Evolutionary conservation across 164 flowering plant species (phyloP).

Genomic region (Vitis amurensis): DNA sequence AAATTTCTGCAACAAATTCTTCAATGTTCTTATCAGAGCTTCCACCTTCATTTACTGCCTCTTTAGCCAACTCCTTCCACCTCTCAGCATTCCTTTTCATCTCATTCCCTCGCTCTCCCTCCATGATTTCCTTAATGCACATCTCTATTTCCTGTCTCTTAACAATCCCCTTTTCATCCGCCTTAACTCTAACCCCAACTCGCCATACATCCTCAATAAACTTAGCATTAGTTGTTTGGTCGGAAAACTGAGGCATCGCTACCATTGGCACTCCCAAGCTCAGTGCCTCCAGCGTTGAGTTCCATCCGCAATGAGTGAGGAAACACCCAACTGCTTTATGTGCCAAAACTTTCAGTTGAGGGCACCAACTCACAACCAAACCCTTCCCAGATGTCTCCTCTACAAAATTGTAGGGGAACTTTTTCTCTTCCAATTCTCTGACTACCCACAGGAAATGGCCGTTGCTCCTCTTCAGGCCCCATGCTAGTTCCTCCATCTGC

Average conservation of each 20-base stretch:
- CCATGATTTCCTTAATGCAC: no score
- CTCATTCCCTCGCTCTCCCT: no score
- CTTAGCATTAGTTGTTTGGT: conserved; percentile 55
- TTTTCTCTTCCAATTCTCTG: conserved; percentile 28
- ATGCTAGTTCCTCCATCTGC: conserved; percentile 37
- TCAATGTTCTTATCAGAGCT: no score
- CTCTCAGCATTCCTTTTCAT: no score
- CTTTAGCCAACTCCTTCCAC: no score
- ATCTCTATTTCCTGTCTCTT: no score
- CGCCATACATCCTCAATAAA: conserved; percentile 49
- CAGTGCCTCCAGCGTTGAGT: conserved; percentile 50
- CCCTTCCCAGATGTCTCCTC: conserved; percentile 32
- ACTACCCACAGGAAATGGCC: conserved; percentile 47
- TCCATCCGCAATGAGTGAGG: conserved; percentile 59
- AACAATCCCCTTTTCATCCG: conserved; percentile 13
- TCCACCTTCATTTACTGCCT: no score
- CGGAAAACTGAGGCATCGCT: conserved; percentile 47
- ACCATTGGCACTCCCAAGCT: conserved; percentile 61
- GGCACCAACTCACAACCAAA: conserved; percentile 44
- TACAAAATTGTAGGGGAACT: conserved; percentile 36
- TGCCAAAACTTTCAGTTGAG: conserved; percentile 41
- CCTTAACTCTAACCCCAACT: conserved; percentile 37
- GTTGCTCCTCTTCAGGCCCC: conserved; percentile 15
- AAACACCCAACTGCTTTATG: conserved; percentile 55
- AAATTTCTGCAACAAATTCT: no score